Evolutionary conservation across 495 filamentous ascomycete genomes (phyloP), one percentile per base, ranked within the genome.

Genomic region (Xylaria sp.): DNA sequence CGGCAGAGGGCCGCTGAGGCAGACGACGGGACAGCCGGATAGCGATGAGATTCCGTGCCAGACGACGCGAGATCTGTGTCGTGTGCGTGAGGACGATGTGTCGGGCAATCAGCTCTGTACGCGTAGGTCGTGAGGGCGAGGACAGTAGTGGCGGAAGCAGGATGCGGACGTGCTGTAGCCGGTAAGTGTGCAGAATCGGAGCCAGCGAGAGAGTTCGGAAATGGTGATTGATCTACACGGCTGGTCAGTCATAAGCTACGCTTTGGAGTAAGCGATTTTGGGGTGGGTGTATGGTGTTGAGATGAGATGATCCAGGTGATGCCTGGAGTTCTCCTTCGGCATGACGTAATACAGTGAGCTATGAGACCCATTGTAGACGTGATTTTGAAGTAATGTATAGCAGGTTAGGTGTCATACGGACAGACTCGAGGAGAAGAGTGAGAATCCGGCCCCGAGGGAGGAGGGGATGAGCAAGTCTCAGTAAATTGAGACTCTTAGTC

Each of bases 81-180:
- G 85, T 88, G 48, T 82, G 80, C 58, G 88, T 88, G n/a, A 90
- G 69, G 78, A 89, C 88, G 76, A 91, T 90, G 72, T 79, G 82
- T n/a, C 86, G 81, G 2, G 77, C 77, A 57, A 86, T 84, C 26
- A 88, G 84, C 41, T 85, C 81, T 9, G 82, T 65, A 2, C 88
- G 83, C 19, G 87, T 82, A 7, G 89, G 88, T 11, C 89, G 86
- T 14, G 78, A 78, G 8, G 83, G 82, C 11, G 85, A 85, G 44
- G 78, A 74, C 29, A 90, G 80, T 52, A 83, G 78, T 37, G 83
- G 81, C 4, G 82, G 80, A 21, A 91, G 85, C 1, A 77, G 71
- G 24, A 78, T 37, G 57, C 86, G 85, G 50, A 82, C 84, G 68
- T 76, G 81, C 67, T 84, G 85, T 31, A 90, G 85, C 64, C 89